Base-by-base conservation (phyloP, 2,329 filamentous ascomycete genomes). In the Cercospora sp. region DNA sequence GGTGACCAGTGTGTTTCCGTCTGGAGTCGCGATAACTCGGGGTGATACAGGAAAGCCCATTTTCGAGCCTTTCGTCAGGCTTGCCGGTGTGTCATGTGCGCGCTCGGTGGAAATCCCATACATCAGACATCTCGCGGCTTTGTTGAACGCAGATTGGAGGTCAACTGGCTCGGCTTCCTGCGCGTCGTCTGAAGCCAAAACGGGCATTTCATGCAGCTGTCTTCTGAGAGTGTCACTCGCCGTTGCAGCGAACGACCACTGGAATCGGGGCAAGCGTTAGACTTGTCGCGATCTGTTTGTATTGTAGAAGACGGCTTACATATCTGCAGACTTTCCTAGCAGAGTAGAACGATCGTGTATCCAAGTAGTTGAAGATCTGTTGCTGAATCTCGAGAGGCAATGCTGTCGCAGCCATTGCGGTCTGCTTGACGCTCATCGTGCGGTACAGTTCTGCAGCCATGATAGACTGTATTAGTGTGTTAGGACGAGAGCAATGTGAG, bases 341-440 rank as follows among this genome's bases (percentile, higher is more conserved):
- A 6, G 72, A 68, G 63, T 75, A 74, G 70, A 78, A 79, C 3
- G 76, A 76, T 53, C 67, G 71, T 7, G 75, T 69, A 51, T 78
- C 76, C 53, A 79, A 73, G 67, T 70, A 74, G 28, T 70, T 66
- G 70, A 76, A 79, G 62, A 78, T 68, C 26, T 77, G 76, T 69
- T 78, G 77, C 61, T 77, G 77, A 36, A 79, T 68, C 64, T 79
- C 77, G 12, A 78, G 67, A 39, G 76, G 77, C 5, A 79, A 71
- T 59, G 69, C 66, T 10, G 74, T 74, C 5, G 74, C 72, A 57
- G 74, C 69, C 57, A 59, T 67, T 6, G 66, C 65, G 16, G 69
- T 69, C 64, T 72, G 71, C 28, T 59, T 57, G 12, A 69, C 68
- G 60, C 69, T 71, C 31, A 68, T 48, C 28, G 63, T 61, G 60